phyloP scores from a whole-genome alignment of 306 rosid genomes.

The Astragalus membranaceus region DNA sequence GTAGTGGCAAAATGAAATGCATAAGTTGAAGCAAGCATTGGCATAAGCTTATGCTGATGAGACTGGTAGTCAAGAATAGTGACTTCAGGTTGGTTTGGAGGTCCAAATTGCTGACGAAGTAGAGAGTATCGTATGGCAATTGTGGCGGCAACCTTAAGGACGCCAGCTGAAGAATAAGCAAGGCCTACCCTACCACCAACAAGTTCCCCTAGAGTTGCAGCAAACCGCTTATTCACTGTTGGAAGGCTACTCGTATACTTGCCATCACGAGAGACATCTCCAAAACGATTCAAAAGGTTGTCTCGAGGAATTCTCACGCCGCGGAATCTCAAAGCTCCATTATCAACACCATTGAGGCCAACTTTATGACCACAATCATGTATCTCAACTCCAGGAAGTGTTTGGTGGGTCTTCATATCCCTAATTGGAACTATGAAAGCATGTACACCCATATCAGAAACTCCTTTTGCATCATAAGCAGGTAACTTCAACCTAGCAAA shows the following conservation, averaged over 20 bases:
- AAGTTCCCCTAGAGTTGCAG: conserved; percentile 90
- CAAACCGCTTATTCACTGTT: conserved; percentile 76
- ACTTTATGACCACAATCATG: conserved; percentile 95
- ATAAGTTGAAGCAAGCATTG: conserved; percentile 93
- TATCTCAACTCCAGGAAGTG: conserved; percentile 92
- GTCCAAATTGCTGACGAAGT: conserved; percentile 95
- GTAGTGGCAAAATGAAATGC: conserved; percentile 79
- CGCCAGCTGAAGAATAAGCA: conserved; percentile 87
- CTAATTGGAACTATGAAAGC: conserved; percentile 94
- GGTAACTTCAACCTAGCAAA: conserved; percentile 81
- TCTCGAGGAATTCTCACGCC: conserved; percentile 93
- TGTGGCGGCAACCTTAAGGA: conserved; percentile 70
- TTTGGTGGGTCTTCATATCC: conserved; percentile 76
- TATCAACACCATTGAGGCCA: conserved; percentile 94
- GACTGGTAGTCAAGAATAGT: conserved; percentile 91
- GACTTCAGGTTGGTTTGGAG: conserved; percentile 88
- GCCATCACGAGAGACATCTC: conserved; percentile 92
- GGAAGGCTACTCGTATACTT: conserved; percentile 80
- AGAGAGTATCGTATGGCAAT: conserved; percentile 86
- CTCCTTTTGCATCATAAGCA: conserved; percentile 50
- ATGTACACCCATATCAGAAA: conserved; percentile 93
- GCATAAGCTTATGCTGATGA: conserved; percentile 97
- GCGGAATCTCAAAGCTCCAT: conserved; percentile 82
- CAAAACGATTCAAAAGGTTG: conserved; percentile 87
- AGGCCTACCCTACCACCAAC: conserved; percentile 98